These are phyloP conservation scores for Persicaria maculosa DNA, from an alignment of 148 eudicot species.

Conservation along the genomic window DNA sequence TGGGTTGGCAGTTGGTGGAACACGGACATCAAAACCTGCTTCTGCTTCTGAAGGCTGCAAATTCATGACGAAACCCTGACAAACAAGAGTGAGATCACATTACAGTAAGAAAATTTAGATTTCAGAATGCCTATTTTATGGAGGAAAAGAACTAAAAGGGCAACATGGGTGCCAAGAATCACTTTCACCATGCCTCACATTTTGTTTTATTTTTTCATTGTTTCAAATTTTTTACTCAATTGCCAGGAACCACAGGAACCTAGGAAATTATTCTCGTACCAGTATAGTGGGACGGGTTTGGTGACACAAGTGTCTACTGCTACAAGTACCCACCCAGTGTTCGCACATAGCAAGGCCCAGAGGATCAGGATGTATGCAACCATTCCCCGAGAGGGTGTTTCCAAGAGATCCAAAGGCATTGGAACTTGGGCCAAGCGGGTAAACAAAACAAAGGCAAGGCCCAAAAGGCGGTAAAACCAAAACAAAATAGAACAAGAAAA, in stretches of 20 bases:
- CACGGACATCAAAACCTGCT: slow-evolving; percentile 91
- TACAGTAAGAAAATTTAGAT: not conserved
- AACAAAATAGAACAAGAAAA: too few relatives aligned
- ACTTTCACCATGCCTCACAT: not conserved
- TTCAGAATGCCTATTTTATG: not conserved
- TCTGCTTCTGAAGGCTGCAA: slow-evolving; percentile 96
- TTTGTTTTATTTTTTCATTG: not conserved
- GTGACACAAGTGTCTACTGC: not conserved
- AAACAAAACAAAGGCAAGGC: too few relatives aligned
- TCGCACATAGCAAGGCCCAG: too few relatives aligned
- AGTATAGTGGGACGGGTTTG: not conserved
- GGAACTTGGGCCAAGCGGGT: too few relatives aligned
- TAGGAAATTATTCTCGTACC: not conserved
- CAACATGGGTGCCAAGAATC: not conserved
- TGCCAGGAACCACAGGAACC: not conserved
- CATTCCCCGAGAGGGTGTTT: too few relatives aligned
- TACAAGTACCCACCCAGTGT: too few relatives aligned
- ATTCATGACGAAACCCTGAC: slow-evolving; percentile 95
- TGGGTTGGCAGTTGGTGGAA: slow-evolving; percentile 81
- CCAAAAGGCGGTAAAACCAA: too few relatives aligned
- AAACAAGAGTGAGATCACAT: slow-evolving; percentile 10
- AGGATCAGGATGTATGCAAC: too few relatives aligned
- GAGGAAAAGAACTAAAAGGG: not conserved
- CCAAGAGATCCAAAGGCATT: too few relatives aligned
- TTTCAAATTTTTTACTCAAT: not conserved